These are phyloP conservation scores for Cladosporium sp. DNA, from an alignment of 2,329 filamentous ascomycete species.

Conservation along the genomic window DNA sequence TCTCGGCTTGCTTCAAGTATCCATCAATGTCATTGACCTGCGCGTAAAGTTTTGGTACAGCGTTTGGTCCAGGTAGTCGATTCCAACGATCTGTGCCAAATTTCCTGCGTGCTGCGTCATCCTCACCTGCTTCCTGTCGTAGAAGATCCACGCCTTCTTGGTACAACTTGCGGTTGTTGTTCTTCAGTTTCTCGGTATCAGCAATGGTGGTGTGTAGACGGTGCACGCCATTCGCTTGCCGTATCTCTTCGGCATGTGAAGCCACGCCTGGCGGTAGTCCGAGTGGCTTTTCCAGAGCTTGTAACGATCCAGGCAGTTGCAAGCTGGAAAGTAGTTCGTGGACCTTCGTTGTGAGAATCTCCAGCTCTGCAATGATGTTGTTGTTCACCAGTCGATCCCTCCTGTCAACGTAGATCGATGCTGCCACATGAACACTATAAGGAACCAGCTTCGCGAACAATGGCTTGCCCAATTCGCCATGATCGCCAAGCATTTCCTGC, in stretches of 20 bases:
- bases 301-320: conserved; percentile 85
- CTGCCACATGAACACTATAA: conserved; percentile 90
- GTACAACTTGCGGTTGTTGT: conserved; percentile 71
- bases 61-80: conserved; percentile 64
- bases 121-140: conserved; percentile 76
- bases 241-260: conserved; percentile 88
- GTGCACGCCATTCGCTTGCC: conserved; percentile 81
- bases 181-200: conserved; percentile 85
- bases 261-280: conserved; percentile 80
- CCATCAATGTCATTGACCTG: conserved; percentile 76
- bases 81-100: conserved; percentile 86
- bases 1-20: conserved; percentile 71
- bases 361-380: conserved; percentile 78
- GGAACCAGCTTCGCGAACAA: conserved; percentile 90
- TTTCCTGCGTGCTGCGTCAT: conserved; percentile 67
- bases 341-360: conserved; percentile 72
- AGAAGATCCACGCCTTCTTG: conserved; percentile 78
- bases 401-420: conserved; percentile 90
- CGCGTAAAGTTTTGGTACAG: conserved; percentile 68
- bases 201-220: conserved; percentile 74
- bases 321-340: conserved; percentile 75
- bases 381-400: conserved; percentile 87
- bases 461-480: conserved; percentile 72
- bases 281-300: conserved; percentile 90
- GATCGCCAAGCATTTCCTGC: conserved; percentile 71